phyloP scores from a whole-genome alignment of 1,284 basidiomycete genomes.

The Rhizoctonia solani region DNA sequence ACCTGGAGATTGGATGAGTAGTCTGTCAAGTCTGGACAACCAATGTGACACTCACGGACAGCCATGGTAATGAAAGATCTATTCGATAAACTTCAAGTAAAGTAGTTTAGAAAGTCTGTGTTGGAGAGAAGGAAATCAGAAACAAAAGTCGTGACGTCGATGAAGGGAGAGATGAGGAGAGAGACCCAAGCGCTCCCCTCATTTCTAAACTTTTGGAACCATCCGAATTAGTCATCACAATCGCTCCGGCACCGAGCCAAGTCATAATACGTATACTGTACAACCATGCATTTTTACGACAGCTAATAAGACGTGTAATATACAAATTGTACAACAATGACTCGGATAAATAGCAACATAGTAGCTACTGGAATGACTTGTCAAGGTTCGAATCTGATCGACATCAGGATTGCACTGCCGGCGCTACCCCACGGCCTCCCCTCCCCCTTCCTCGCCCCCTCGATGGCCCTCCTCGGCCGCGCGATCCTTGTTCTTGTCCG shows the following conservation, averaged over 20 bases:
- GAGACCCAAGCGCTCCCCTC: too few species aligned
- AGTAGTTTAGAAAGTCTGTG: not conserved
- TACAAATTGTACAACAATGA: conserved; percentile 34
- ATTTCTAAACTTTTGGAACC: conserved; percentile 24
- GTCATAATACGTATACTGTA: not conserved
- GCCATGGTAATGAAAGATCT: conserved; percentile 51
- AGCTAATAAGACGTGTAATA: conserved; percentile 22
- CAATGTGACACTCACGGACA: conserved; percentile 49
- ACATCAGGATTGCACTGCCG: conserved; percentile 6
- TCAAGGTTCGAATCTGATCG: not conserved
- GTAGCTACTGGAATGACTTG: too few species aligned
- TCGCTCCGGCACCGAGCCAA: conserved; percentile 21
- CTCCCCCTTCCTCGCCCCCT: not conserved
- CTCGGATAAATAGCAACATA: conserved; percentile 18
- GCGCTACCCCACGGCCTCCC: not conserved
- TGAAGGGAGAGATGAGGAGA: not conserved
- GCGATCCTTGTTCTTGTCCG: conserved; percentile 1
- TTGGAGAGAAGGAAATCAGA: not conserved
- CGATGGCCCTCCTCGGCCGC: not conserved
- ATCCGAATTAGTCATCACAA: conserved; percentile 28
- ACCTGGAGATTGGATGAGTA: conserved; percentile 53
- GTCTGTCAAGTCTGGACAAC: conserved; percentile 19
- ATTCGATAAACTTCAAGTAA: too few species aligned
- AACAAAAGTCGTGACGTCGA: too few species aligned
- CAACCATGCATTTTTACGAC: conserved; percentile 26